Conservation (phyloP, 2,329 filamentous ascomycete species). For the Graphilbum sp. region DNA sequence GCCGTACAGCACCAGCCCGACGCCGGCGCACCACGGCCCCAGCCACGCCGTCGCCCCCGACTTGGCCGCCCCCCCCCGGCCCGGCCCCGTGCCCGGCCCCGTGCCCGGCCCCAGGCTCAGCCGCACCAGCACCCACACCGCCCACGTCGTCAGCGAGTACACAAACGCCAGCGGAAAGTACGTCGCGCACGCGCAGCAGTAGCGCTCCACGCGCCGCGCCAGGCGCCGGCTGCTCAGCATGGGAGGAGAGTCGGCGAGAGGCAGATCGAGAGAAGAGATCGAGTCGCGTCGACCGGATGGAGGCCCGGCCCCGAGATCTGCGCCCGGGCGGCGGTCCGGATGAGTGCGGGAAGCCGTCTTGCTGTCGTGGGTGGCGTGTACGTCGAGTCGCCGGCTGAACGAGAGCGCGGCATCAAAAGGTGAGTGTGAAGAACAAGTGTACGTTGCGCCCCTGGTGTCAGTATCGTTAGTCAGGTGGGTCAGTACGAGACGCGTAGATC, state of each 20-base stretch:
- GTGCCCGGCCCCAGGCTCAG: slow-evolving; percentile 44
- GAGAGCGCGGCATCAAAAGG: too few relatives aligned
- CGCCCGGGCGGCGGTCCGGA: too few relatives aligned
- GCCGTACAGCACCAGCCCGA: slow-evolving; percentile 56
- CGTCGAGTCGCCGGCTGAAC: too few relatives aligned
- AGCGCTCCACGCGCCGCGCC: slow-evolving; percentile 59
- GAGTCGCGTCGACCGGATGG: too few relatives aligned
- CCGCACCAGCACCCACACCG: slow-evolving; percentile 66
- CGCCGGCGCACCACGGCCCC: slow-evolving; percentile 24
- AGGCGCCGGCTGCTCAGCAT: slow-evolving; percentile 40
- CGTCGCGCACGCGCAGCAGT: slow-evolving; percentile 61
- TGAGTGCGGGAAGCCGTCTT: too few relatives aligned
- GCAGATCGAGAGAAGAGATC: background rate
- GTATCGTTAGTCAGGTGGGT: too few relatives aligned
- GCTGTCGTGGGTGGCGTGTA: too few relatives aligned
- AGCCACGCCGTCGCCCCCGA: slow-evolving; percentile 4
- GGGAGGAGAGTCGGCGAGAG: background rate
- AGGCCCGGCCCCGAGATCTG: too few relatives aligned
- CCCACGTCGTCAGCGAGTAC: slow-evolving; percentile 84
- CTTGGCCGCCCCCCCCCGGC: too few relatives aligned
- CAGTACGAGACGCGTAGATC: too few relatives aligned
- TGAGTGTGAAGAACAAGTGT: too few relatives aligned
- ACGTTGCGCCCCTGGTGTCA: too few relatives aligned
- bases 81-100: background rate
- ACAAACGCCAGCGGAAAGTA: slow-evolving; percentile 86